A percentile compares a stretch with the other conserved stretches of the same genome.
phyloP scores from a whole-genome alignment of 176 grass and related monocot species.

The Zoysia pacifica region DNA sequence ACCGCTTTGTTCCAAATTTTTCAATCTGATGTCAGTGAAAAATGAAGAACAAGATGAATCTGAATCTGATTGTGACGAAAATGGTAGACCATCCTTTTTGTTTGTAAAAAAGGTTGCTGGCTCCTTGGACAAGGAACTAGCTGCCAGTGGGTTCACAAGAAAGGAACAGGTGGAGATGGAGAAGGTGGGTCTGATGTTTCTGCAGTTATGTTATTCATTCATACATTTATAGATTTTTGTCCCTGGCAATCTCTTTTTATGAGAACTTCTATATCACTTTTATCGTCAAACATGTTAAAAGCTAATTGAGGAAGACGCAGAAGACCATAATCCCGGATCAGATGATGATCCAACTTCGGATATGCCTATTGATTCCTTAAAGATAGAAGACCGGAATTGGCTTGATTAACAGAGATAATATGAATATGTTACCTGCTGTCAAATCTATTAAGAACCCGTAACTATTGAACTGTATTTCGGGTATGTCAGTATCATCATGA shows the following conservation, averaged over 20 bases:
- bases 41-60: conserved; percentile 40
- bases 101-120: conserved; percentile 64
- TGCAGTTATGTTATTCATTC: conserved; percentile 11
- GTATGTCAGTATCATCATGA: too few relatives aligned
- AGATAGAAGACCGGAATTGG: too few relatives aligned
- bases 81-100: conserved; percentile 65
- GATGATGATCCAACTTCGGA: too few relatives aligned
- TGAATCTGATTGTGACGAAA: conserved; percentile 56
- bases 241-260: not conserved
- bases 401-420: too few relatives aligned
- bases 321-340: conserved; percentile 36
- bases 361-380: too few relatives aligned
- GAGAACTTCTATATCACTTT: not conserved
- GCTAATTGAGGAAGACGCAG: conserved; percentile 70
- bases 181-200: conserved; percentile 47
- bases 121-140: conserved; percentile 80
- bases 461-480: too few relatives aligned
- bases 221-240: conserved; percentile 3
- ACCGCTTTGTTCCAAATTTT: not conserved
- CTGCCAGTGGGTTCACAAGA: conserved; percentile 89
- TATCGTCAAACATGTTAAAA: conserved; percentile 19
- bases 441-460: too few relatives aligned
- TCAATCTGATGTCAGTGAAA: conserved; percentile 75
- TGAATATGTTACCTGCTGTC: too few relatives aligned
- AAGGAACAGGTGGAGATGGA: conserved; percentile 89